Conservation (phyloP, 805 yeast species). For the Torulaspora franciscae region DNA sequence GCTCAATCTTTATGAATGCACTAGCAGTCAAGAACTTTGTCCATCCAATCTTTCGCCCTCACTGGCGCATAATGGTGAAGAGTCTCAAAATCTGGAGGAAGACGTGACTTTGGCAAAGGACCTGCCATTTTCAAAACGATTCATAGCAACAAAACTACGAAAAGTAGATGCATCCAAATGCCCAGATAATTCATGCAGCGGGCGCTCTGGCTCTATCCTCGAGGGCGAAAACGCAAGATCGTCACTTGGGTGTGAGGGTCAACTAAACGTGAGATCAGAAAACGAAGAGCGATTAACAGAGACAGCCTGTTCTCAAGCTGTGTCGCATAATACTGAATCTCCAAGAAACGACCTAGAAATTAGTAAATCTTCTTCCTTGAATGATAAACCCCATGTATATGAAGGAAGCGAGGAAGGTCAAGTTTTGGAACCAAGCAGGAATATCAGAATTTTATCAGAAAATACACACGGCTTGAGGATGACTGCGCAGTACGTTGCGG, state of each 20-base stretch:
- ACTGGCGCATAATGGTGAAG: slow-evolving; percentile 11
- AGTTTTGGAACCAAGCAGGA: neutral
- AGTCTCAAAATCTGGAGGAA: slow-evolving; percentile 10
- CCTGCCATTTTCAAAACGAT: slow-evolving; percentile 24
- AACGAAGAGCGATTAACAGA: too few relatives aligned
- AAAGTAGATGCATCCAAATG: neutral
- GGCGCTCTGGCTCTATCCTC: neutral
- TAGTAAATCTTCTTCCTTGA: neutral
- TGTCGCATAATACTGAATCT: too few relatives aligned
- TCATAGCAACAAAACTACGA: slow-evolving; percentile 16
- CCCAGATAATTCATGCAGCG: neutral
- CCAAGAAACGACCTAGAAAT: neutral
- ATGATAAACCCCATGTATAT: slow-evolving; percentile 6
- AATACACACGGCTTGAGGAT: slow-evolving; percentile 14
- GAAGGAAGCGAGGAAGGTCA: neutral
- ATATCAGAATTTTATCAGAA: slow-evolving; percentile 9
- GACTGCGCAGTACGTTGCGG: neutral
- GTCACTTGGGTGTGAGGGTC: too few relatives aligned
- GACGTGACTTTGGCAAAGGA: slow-evolving; percentile 21
- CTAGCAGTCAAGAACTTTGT: neutral
- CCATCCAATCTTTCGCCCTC: slow-evolving; percentile 13
- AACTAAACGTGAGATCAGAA: too few relatives aligned
- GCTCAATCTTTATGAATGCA: slow-evolving; percentile 5
- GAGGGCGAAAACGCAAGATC: too few relatives aligned
- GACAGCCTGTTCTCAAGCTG: too few relatives aligned